phyloP scores from a whole-genome alignment of 1,139 yeast genomes.

The Eremothecium cymbalariae region DNA sequence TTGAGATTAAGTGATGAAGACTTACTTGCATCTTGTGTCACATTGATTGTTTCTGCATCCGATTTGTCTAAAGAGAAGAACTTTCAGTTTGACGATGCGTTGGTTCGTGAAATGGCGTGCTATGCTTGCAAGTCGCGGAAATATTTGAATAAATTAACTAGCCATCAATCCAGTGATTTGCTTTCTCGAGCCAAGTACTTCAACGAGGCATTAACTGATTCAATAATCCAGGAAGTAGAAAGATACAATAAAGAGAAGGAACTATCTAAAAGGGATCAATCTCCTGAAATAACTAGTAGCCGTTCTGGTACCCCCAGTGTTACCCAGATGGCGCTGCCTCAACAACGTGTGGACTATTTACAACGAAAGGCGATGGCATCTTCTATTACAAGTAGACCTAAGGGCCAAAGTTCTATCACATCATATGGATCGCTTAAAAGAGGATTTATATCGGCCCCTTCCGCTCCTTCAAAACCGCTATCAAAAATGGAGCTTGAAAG shows the following conservation, averaged over 20 bases:
- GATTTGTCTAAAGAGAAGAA: conserved; percentile 50
- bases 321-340: conserved; percentile 14
- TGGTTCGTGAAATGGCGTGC: conserved; percentile 49
- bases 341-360: conserved; percentile 25
- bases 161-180: conserved; percentile 50
- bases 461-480: conserved; percentile 36
- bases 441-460: conserved; percentile 35
- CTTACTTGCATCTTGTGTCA: conserved; percentile 65
- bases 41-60: conserved; percentile 56
- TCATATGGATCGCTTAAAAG: conserved; percentile 36
- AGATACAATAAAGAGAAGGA: conserved; percentile 32
- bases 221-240: conserved; percentile 42
- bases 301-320: conserved; percentile 8
- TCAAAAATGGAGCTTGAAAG: conserved; percentile 34
- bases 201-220: conserved; percentile 46
- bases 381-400: conserved; percentile 26
- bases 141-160: conserved; percentile 56
- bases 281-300: conserved; percentile 6
- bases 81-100: conserved; percentile 41
- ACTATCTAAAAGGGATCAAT: conserved; percentile 8
- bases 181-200: conserved; percentile 49
- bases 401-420: conserved; percentile 43
- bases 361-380: conserved; percentile 27
- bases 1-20: conserved; percentile 72
- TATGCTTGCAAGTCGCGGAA: conserved; percentile 59